phyloP scores from a whole-genome alignment of 208 protist genomes.

The Wallacemonas sp. region DNA sequence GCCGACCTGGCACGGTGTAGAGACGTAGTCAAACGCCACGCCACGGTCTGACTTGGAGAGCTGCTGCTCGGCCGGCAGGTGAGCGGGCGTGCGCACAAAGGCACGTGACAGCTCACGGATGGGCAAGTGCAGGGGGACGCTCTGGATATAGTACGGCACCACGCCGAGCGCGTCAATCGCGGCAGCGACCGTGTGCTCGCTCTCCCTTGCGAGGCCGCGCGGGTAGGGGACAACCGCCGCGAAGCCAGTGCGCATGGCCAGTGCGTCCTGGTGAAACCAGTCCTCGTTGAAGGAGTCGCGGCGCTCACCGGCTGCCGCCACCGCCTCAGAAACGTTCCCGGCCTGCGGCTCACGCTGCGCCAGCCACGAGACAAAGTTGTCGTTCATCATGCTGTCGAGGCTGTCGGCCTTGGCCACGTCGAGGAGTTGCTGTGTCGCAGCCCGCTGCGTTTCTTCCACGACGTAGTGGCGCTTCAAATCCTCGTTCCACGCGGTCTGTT shows the following conservation, averaged over 20 bases:
- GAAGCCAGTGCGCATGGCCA: constrained; percentile 59
- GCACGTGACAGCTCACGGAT: constrained; percentile 52
- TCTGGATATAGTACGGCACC: constrained; percentile 56
- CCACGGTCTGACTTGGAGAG: constrained; percentile 28
- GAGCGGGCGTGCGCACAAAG: constrained; percentile 41
- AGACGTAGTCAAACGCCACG: constrained; percentile 42
- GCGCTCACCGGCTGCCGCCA: not conserved
- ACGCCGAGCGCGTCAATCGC: constrained; percentile 58
- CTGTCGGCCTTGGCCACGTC: constrained; percentile 23
- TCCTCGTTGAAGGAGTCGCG: constrained; percentile 21
- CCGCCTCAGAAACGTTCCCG: not conserved
- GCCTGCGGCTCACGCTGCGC: constrained; percentile 20
- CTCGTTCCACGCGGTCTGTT: constrained; percentile 41
- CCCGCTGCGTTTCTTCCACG: constrained; percentile 30
- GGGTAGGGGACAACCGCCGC: constrained; percentile 62
- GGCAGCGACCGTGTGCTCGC: constrained; percentile 22
- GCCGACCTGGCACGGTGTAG: constrained; percentile 39
- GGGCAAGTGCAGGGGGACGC: constrained; percentile 41
- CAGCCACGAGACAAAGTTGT: constrained; percentile 37
- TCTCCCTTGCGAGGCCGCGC: constrained; percentile 28
- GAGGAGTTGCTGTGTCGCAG: constrained; percentile 26
- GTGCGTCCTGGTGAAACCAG: constrained; percentile 59
- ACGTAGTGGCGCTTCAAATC: constrained; percentile 36
- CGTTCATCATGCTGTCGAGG: constrained; percentile 21
- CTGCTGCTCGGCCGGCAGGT: constrained; percentile 26